Percentiles rank a stretch among this genome's conserved stretches.
Evolutionary conservation across 1,139 yeast genomes (phyloP).

Genomic region (Magnusiomyces tetraspermus): DNA sequence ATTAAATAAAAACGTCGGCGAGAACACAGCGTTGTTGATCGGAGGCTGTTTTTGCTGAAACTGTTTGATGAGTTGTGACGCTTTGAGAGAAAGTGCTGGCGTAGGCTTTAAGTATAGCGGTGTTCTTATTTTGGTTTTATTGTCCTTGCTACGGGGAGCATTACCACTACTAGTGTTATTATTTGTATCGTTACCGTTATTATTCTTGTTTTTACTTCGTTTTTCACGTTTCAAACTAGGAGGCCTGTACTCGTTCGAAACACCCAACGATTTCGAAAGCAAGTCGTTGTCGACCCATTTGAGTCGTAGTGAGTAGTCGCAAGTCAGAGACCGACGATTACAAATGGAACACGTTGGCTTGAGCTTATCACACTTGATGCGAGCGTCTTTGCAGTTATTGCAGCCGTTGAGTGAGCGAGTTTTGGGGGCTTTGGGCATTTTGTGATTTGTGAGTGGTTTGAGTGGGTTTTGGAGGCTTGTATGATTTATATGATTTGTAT

Average conservation of each 20-base stretch:
- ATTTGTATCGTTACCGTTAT: neutral
- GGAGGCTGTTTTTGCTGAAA: constrained; percentile 2
- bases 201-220: neutral
- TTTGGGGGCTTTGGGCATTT: too few relatives aligned
- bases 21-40: neutral
- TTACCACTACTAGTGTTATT: neutral
- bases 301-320: constrained; percentile 12
- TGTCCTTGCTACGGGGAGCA: too few relatives aligned
- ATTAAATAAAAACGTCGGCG: neutral
- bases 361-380: constrained; percentile 12
- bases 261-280: constrained; percentile 4
- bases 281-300: constrained; percentile 13
- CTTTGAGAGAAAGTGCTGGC: neutral
- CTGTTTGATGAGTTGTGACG: neutral
- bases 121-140: neutral
- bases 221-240: constrained; percentile 9
- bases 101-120: neutral
- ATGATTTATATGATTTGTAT: too few relatives aligned
- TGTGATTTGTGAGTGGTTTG: too few relatives aligned
- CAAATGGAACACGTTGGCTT: constrained; percentile 11
- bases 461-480: too few relatives aligned
- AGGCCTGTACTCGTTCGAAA: constrained; percentile 6
- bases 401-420: neutral
- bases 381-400: constrained; percentile 11
- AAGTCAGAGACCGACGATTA: constrained; percentile 8